These are phyloP conservation scores for Chlamydomonas reinhardtii DNA, from an alignment of 163 green algal genomes.

Conservation along the genomic window DNA sequence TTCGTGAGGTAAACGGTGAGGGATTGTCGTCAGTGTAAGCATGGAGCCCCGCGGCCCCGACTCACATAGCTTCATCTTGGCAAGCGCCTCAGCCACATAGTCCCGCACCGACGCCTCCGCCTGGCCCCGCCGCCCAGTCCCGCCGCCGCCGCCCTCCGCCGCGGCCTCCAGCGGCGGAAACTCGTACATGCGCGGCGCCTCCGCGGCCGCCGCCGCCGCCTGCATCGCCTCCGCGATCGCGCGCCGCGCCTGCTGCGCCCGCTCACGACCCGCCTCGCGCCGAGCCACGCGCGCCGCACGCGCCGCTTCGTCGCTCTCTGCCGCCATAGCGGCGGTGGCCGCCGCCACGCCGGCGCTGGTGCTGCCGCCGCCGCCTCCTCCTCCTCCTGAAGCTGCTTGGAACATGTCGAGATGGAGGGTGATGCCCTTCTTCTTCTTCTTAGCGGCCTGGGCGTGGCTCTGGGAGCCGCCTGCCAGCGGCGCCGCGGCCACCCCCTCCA, in stretches of 20 bases:
- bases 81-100: constrained; percentile 8
- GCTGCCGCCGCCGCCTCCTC: neutral
- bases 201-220: neutral
- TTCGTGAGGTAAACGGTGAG: too few species aligned
- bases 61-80: constrained; percentile 1
- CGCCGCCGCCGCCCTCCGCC: neutral
- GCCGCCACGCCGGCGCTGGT: neutral
- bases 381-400: neutral
- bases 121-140: neutral
- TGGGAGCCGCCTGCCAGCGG: neutral
- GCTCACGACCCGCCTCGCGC: too few species aligned
- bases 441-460: neutral
- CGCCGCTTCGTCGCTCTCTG: neutral
- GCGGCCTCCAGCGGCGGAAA: constrained; percentile 22
- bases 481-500: neutral
- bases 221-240: neutral
- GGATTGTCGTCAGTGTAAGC: too few species aligned
- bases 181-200: neutral
- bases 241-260: too few species aligned
- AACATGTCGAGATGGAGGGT: constrained; percentile 25
- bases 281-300: too few species aligned
- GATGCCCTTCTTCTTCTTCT: constrained; percentile 49
- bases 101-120: neutral
- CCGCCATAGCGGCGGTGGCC: neutral
- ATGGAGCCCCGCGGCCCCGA: too few species aligned